Evolutionary conservation across 345 rosid genomes (phyloP).

Genomic region (Anastatica hierochuntica): DNA sequence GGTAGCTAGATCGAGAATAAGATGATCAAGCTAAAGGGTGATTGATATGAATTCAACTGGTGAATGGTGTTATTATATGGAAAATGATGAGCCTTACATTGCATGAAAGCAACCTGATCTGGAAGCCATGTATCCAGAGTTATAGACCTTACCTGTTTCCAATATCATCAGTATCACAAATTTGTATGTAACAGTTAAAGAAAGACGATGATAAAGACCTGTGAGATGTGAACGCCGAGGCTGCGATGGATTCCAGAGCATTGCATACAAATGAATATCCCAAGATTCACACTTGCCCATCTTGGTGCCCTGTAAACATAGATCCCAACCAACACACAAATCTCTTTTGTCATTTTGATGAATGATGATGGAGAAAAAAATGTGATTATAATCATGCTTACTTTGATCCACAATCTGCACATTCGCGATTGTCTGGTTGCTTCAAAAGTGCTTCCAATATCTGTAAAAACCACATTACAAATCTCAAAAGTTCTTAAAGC

Average conservation of each 20-base stretch:
- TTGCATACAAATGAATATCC: constrained; percentile 95
- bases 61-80: no score
- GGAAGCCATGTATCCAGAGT: constrained; percentile 99
- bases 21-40: no score
- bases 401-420: constrained; percentile 97
- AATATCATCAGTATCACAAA: background rate
- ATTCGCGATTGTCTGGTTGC: constrained; percentile 77
- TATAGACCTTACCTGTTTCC: constrained; percentile 71
- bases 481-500: no score
- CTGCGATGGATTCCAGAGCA: constrained; percentile 90
- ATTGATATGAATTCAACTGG: no score
- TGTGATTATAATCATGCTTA: no score
- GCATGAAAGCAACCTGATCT: constrained; percentile 73
- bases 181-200: background rate
- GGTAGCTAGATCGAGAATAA: constrained; percentile 33
- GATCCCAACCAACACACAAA: constrained; percentile 11
- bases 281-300: constrained; percentile 98
- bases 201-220: constrained; percentile 30
- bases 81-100: constrained; percentile 64
- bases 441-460: constrained; percentile 81
- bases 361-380: no score
- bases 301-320: constrained; percentile 64
- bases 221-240: constrained; percentile 95
- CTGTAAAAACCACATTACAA: no score
- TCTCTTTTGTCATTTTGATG: no score